A percentile compares a stretch with the other conserved stretches of the same genome.
phyloP scores from a whole-genome alignment of 2,329 filamentous ascomycete species.

The Colletotrichum liaoningense region DNA sequence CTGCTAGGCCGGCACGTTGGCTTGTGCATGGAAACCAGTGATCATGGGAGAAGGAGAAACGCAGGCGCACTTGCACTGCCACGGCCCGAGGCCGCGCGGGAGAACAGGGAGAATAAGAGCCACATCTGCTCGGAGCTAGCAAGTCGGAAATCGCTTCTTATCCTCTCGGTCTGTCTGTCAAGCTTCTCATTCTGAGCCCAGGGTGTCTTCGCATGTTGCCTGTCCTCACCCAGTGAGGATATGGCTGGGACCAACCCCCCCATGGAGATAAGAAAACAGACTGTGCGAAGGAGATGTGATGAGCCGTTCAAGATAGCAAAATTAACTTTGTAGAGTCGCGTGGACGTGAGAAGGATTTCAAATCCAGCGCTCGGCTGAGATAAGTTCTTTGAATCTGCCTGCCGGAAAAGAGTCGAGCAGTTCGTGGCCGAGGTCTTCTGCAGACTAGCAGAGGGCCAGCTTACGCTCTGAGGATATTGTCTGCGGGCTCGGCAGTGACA shows the following conservation, averaged over 20 bases:
- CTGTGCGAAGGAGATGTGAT: neutral
- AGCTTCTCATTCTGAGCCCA: neutral
- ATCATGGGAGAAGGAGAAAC: neutral
- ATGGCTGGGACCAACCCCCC: neutral
- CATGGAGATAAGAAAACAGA: neutral
- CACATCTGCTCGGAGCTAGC: neutral
- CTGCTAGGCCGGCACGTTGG: neutral
- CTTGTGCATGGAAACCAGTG: neutral
- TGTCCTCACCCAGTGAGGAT: neutral
- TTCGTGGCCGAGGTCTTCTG: neutral
- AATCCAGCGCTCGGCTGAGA: neutral
- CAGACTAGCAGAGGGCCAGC: neutral
- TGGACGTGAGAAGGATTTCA: neutral
- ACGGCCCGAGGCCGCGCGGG: neutral
- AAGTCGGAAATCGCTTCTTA: neutral
- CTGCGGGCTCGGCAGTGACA: slow-evolving; percentile 12
- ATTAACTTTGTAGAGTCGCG: neutral
- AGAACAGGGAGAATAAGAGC: neutral
- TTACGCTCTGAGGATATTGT: slow-evolving; percentile 12
- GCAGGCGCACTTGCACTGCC: slow-evolving; percentile 6
- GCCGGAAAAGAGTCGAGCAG: neutral
- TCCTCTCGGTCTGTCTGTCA: neutral
- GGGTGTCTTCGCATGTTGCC: neutral
- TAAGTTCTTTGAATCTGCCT: neutral
- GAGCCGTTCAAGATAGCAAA: neutral